Percentiles rank a stretch among this genome's conserved stretches.
phyloP scores from a whole-genome alignment of 2,329 filamentous ascomycete species.

The Ophiocordyceps camponoti-saundersi region DNA sequence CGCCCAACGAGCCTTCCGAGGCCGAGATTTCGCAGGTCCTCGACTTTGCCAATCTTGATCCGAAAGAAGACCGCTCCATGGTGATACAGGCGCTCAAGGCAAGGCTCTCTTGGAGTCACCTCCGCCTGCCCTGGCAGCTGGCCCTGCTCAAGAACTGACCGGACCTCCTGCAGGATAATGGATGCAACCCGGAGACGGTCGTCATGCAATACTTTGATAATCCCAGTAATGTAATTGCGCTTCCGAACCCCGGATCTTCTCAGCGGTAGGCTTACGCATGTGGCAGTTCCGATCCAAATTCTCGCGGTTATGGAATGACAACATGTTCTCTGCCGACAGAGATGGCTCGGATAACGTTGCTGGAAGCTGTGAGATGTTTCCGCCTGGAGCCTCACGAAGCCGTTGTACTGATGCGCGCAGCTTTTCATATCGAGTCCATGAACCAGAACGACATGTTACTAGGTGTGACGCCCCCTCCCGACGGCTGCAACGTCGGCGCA shows the following conservation, averaged over 20 bases:
- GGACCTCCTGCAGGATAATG: constrained; percentile 16
- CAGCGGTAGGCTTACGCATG: constrained; percentile 1
- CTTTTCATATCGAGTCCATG: constrained; percentile 38
- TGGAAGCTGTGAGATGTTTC: constrained; percentile 23
- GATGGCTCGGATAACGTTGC: constrained; percentile 27
- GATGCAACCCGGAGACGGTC: constrained; percentile 28
- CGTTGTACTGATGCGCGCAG: constrained; percentile 14
- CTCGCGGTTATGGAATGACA: constrained; percentile 33
- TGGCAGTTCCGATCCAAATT: constrained; percentile 29
- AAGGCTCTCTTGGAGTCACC: background rate
- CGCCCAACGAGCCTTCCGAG: constrained; percentile 18
- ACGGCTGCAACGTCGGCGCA: constrained; percentile 24
- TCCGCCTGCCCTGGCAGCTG: background rate
- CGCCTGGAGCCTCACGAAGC: too few species aligned
- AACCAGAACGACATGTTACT: constrained; percentile 26
- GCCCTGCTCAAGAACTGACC: constrained; percentile 1
- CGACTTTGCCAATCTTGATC: constrained; percentile 21
- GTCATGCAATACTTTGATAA: constrained; percentile 35
- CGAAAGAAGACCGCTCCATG: constrained; percentile 18
- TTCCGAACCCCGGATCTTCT: constrained; percentile 13
- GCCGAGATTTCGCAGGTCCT: constrained; percentile 21
- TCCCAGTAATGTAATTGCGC: background rate
- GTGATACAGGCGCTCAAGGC: constrained; percentile 25
- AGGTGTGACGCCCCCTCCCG: constrained; percentile 22
- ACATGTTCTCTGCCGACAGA: constrained; percentile 31